Evolutionary conservation across 2,329 filamentous ascomycete species (phyloP).

Genomic region (Didymella lethalis): DNA sequence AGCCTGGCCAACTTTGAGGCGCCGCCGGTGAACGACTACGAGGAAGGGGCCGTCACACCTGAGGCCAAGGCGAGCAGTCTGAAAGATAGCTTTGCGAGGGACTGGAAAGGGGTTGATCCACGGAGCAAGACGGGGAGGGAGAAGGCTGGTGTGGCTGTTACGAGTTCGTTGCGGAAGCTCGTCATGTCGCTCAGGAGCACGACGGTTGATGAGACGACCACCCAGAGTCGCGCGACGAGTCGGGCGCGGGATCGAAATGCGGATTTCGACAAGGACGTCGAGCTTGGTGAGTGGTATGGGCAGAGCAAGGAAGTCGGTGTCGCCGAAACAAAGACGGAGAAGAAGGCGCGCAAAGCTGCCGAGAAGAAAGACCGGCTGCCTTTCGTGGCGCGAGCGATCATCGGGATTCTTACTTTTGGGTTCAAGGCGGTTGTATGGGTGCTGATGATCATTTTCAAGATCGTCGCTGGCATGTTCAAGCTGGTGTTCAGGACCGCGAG

Average conservation of each 20-base stretch:
- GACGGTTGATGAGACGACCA: slow-evolving; percentile 15
- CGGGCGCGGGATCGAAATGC: slow-evolving; percentile 7
- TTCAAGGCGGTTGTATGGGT: slow-evolving; percentile 55
- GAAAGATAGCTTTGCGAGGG: slow-evolving; percentile 44
- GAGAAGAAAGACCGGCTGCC: slow-evolving; percentile 50
- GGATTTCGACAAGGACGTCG: slow-evolving; percentile 50
- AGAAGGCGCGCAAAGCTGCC: slow-evolving; percentile 40
- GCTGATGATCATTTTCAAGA: slow-evolving; percentile 52
- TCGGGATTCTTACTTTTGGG: slow-evolving; percentile 52
- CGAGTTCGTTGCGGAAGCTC: slow-evolving; percentile 37
- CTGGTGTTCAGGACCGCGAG: slow-evolving; percentile 39
- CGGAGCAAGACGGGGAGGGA: slow-evolving; percentile 31
- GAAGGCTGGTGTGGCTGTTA: slow-evolving; percentile 29
- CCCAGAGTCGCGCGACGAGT: slow-evolving; percentile 4
- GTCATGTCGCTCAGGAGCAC: slow-evolving; percentile 27
- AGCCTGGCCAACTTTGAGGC: slow-evolving; percentile 39
- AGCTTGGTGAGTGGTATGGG: slow-evolving; percentile 50
- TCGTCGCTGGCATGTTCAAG: slow-evolving; percentile 51
- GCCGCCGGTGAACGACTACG: slow-evolving; percentile 39
- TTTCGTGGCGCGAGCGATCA: slow-evolving; percentile 49
- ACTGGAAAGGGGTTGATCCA: slow-evolving; percentile 37
- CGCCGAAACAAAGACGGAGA: slow-evolving; percentile 29
- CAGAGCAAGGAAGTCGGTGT: slow-evolving; percentile 26
- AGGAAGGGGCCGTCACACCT: slow-evolving; percentile 30
- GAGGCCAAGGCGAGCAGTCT: slow-evolving; percentile 41